These are phyloP conservation scores for Talaromyces ruber DNA, from an alignment of 495 filamentous ascomycete species.

Conservation along the genomic window DNA sequence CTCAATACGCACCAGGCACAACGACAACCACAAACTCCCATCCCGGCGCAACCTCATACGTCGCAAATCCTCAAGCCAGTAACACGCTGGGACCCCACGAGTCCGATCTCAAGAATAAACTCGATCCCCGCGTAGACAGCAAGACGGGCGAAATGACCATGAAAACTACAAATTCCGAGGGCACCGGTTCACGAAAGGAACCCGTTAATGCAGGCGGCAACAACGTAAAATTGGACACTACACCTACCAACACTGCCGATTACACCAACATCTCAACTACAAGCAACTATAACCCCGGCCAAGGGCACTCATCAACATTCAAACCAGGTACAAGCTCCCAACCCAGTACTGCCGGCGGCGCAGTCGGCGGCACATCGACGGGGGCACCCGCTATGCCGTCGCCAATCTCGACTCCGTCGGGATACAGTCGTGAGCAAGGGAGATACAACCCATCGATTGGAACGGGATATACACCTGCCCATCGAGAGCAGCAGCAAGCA, in stretches of 20 bases:
- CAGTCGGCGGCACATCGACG: conserved; percentile 20
- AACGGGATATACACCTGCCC: conserved; percentile 11
- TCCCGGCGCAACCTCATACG: conserved; percentile 14
- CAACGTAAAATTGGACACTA: background rate
- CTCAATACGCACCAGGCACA: conserved; percentile 13
- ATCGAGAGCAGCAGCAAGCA: background rate
- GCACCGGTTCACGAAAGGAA: background rate
- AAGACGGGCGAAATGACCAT: conserved; percentile 8
- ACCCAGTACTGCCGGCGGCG: background rate
- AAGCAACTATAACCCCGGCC: background rate
- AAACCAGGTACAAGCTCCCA: background rate
- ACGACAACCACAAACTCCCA: conserved; percentile 12
- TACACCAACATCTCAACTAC: background rate
- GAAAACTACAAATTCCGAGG: background rate
- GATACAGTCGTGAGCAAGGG: conserved; percentile 13
- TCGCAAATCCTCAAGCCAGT: conserved; percentile 8
- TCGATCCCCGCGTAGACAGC: conserved; percentile 29
- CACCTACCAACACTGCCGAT: background rate
- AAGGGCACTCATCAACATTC: background rate
- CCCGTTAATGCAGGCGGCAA: background rate
- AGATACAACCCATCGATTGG: conserved; percentile 22
- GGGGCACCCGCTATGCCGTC: conserved; percentile 19
- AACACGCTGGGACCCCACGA: conserved; percentile 32
- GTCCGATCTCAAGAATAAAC: conserved; percentile 47
- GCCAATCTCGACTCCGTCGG: background rate